These are phyloP conservation scores for Dothidotthia symphoricarpi DNA, from an alignment of 2,329 filamentous ascomycete genomes.

Conservation along the genomic window DNA sequence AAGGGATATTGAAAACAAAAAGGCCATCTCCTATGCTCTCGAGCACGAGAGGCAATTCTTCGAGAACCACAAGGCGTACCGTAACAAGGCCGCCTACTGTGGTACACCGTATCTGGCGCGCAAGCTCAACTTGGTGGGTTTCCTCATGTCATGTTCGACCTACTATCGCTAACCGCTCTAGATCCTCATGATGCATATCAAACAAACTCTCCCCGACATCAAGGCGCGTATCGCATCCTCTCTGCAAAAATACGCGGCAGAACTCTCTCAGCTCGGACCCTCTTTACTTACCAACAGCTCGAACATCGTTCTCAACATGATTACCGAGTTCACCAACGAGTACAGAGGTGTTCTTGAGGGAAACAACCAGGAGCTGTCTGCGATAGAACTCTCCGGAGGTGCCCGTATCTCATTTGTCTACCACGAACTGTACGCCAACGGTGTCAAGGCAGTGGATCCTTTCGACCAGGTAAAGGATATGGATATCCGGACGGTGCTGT, in stretches of 20 bases:
- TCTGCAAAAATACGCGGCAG: constrained; percentile 82
- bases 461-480: constrained; percentile 97
- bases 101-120: constrained; percentile 94
- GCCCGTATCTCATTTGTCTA: constrained; percentile 99
- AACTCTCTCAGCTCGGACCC: constrained; percentile 80
- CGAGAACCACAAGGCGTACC: constrained; percentile 96
- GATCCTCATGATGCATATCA: constrained; percentile 99
- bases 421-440: constrained; percentile 96
- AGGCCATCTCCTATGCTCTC: constrained; percentile 83
- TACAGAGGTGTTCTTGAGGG: constrained; percentile 95
- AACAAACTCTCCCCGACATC: constrained; percentile 97
- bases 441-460: constrained; percentile 94
- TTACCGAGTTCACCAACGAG: constrained; percentile 97
- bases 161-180: constrained; percentile 36
- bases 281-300: constrained; percentile 94
- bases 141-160: not conserved
- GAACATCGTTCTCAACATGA: constrained; percentile 97
- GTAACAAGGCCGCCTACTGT: constrained; percentile 98
- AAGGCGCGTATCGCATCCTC: constrained; percentile 95
- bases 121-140: constrained; percentile 79
- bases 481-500: constrained; percentile 93
- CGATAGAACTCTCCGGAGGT: constrained; percentile 89
- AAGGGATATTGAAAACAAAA: constrained; percentile 97
- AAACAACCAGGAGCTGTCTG: constrained; percentile 94
- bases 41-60: constrained; percentile 97